phyloP scores from a whole-genome alignment of 2,329 filamentous ascomycete genomes.

The Madurella mycetomatis region DNA sequence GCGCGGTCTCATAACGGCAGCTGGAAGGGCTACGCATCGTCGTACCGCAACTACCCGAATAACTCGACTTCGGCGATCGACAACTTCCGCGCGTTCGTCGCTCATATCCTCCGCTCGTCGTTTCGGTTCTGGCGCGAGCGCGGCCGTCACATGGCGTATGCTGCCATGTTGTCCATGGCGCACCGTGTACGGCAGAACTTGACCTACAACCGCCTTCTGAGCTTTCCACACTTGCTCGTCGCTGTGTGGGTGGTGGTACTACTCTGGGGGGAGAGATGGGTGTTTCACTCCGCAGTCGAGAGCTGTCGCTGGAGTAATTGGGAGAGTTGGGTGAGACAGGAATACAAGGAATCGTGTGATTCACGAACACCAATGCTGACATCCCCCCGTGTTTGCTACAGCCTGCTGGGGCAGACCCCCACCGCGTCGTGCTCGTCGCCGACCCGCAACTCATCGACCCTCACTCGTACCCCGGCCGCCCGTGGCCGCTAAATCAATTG shows the following conservation, averaged over 20 bases:
- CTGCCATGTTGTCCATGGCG: slow-evolving; percentile 28
- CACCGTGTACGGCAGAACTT: slow-evolving; percentile 43
- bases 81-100: slow-evolving; percentile 32
- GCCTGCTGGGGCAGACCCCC: slow-evolving; percentile 73
- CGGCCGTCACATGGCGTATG: slow-evolving; percentile 35
- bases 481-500: slow-evolving; percentile 53
- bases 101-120: slow-evolving; percentile 30
- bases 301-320: slow-evolving; percentile 79
- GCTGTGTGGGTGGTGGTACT: slow-evolving; percentile 71
- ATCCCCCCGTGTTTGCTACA: slow-evolving; percentile 35
- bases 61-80: slow-evolving; percentile 34
- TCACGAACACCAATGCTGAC: slow-evolving; percentile 2
- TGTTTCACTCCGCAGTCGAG: slow-evolving; percentile 66
- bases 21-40: slow-evolving; percentile 18
- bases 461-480: slow-evolving; percentile 85
- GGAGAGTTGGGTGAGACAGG: slow-evolving; percentile 78
- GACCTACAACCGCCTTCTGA: slow-evolving; percentile 48
- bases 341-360: background rate
- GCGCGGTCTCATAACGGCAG: slow-evolving; percentile 38
- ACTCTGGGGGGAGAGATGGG: slow-evolving; percentile 79
- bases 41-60: slow-evolving; percentile 27
- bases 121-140: slow-evolving; percentile 41
- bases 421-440: slow-evolving; percentile 78
- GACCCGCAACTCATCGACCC: slow-evolving; percentile 91
- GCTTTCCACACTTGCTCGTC: slow-evolving; percentile 64